Evolutionary conservation across 352 stramenopile genomes (phyloP).

Genomic region (Pythium utonaiense): DNA sequence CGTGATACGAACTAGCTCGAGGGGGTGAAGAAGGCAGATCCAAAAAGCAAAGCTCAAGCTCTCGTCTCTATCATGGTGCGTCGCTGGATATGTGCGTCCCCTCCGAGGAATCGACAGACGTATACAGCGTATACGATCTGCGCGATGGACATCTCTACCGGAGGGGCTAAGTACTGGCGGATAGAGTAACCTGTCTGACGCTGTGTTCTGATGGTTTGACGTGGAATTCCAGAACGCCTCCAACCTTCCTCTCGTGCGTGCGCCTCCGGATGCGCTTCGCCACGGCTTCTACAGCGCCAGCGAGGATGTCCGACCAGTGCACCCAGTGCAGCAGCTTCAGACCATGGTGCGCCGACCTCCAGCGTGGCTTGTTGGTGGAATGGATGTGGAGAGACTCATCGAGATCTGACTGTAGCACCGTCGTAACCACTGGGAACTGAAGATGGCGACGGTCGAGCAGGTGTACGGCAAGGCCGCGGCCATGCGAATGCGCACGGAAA

Average conservation of each 20-base stretch:
- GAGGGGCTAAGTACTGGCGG: neutral
- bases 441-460: conserved; percentile 88
- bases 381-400: neutral
- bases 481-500: conserved; percentile 88
- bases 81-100: neutral
- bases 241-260: conserved; percentile 79
- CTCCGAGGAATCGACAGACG: neutral
- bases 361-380: too few relatives aligned
- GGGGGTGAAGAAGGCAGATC: conserved; percentile 22
- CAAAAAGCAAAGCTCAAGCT: conserved; percentile 14
- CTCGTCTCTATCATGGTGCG: conserved; percentile 16
- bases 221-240: conserved; percentile 44
- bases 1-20: conserved; percentile 7
- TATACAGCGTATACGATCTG: too few relatives aligned
- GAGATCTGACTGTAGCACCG: conserved; percentile 39
- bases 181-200: neutral
- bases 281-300: conserved; percentile 84
- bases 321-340: conserved; percentile 84
- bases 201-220: neutral
- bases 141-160: neutral
- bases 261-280: conserved; percentile 72
- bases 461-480: conserved; percentile 86
- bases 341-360: conserved; percentile 37
- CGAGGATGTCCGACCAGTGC: conserved; percentile 73
- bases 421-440: conserved; percentile 78